phyloP scores from a whole-genome alignment of 176 grass and related monocot species.

The Secale cereale region DNA sequence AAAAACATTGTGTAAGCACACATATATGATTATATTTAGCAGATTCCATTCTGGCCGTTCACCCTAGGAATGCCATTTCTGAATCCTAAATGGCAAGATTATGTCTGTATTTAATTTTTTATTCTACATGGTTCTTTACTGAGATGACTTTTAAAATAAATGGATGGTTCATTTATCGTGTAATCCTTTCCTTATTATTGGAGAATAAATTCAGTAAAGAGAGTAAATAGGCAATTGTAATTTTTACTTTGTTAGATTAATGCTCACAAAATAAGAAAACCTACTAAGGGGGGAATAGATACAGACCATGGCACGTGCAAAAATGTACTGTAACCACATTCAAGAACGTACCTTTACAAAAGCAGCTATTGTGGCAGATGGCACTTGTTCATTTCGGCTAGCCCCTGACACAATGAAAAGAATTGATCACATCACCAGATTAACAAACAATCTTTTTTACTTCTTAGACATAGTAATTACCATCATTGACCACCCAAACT shows the following conservation, averaged over 20 bases:
- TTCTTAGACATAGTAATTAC: conserved; percentile 38
- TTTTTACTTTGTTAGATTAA: not conserved
- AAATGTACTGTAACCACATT: not conserved
- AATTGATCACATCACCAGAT: conserved; percentile 2
- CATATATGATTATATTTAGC: not conserved
- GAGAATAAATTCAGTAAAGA: conserved; percentile 2
- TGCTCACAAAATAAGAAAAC: conserved; percentile 2
- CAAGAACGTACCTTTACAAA: conserved; percentile 76
- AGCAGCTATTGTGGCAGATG: conserved; percentile 55
- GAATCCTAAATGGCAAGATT: conserved; percentile 15
- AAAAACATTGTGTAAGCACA: not conserved
- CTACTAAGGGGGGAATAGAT: conserved; percentile 6
- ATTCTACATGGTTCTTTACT: not conserved
- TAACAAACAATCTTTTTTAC: not conserved
- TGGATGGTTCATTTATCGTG: not conserved
- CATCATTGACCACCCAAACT: conserved; percentile 89
- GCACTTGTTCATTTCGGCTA: conserved; percentile 67
- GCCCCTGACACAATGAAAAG: conserved; percentile 56
- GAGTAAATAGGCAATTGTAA: not conserved
- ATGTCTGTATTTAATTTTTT: not conserved
- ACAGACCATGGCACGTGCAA: not conserved
- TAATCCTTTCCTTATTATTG: not conserved
- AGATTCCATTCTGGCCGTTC: not conserved
- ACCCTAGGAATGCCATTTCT: not conserved
- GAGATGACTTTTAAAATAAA: conserved; percentile 20